Percentiles rank a stretch among this genome's conserved stretches.
These are phyloP conservation scores for Zasmidium cellare DNA, from an alignment of 2,329 filamentous ascomycete species.

Conservation along the genomic window DNA sequence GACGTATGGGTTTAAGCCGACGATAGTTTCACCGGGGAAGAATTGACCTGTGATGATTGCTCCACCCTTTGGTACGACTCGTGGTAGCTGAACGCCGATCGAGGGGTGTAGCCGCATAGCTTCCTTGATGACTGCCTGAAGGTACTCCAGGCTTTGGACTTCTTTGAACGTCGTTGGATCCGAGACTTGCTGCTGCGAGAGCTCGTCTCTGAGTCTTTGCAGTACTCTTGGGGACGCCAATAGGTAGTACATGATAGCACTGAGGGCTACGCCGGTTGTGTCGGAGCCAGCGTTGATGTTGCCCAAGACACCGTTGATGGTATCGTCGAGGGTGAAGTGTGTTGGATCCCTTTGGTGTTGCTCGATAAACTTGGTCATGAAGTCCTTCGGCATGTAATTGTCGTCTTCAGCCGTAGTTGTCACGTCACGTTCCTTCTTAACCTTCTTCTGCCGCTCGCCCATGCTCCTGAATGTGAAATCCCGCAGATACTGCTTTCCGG, in stretches of 20 bases:
- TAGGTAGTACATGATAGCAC: constrained; percentile 40
- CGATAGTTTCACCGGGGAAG: constrained; percentile 31
- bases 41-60: constrained; percentile 36
- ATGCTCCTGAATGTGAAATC: no score
- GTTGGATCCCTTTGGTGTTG: constrained; percentile 28
- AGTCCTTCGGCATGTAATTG: constrained; percentile 17
- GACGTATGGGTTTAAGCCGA: constrained; percentile 11
- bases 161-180: constrained; percentile 34
- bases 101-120: constrained; percentile 12
- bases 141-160: constrained; percentile 26
- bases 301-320: constrained; percentile 35
- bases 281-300: constrained; percentile 45
- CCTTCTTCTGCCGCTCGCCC: no score
- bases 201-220: constrained; percentile 35
- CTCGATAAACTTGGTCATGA: constrained; percentile 39
- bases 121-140: constrained; percentile 15
- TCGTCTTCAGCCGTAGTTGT: not conserved
- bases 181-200: constrained; percentile 34
- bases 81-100: constrained; percentile 39
- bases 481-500: no score
- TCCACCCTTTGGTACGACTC: constrained; percentile 40
- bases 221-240: constrained; percentile 34
- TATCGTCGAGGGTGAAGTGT: constrained; percentile 21
- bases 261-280: constrained; percentile 23
- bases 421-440: no score